Evolutionary conservation across 768 basidiomycete species (phyloP).

Genomic region (Lentinula sp.): DNA sequence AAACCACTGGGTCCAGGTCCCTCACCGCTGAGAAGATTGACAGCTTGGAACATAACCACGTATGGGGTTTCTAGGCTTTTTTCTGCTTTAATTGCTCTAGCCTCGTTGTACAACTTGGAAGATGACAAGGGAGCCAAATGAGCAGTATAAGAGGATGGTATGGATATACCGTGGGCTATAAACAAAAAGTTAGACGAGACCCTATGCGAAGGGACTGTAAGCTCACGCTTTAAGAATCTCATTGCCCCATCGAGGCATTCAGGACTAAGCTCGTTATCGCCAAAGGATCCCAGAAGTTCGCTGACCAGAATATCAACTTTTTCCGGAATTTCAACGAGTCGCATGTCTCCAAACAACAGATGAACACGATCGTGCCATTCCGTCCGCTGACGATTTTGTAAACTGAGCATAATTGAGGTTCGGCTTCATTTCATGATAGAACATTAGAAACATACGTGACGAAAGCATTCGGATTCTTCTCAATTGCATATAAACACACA

Average conservation of each 20-base stretch:
- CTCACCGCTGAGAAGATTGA: conserved; percentile 81
- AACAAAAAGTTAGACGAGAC: neutral
- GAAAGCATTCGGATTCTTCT: conserved; percentile 95
- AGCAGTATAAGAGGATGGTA: conserved; percentile 93
- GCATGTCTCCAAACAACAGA: conserved; percentile 94
- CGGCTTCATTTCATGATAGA: neutral
- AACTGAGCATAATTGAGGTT: conserved; percentile 34
- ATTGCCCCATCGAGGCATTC: conserved; percentile 96
- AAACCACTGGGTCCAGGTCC: conserved; percentile 52
- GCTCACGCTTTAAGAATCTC: conserved; percentile 85
- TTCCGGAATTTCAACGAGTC: conserved; percentile 75
- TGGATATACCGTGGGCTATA: conserved; percentile 87
- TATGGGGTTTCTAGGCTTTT: conserved; percentile 92
- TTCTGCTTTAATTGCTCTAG: conserved; percentile 54
- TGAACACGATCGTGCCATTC: conserved; percentile 84
- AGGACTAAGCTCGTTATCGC: conserved; percentile 96
- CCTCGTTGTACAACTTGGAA: conserved; percentile 86
- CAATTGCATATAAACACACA: conserved; percentile 78
- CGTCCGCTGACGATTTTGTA: conserved; percentile 73
- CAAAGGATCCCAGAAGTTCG: conserved; percentile 95
- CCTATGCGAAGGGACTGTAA: conserved; percentile 6
- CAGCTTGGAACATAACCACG: conserved; percentile 97
- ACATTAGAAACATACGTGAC: conserved; percentile 63
- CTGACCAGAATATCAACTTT: conserved; percentile 90
- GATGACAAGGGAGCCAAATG: conserved; percentile 93